Evolutionary conservation across 331 rosid species (phyloP), one percentile per base, ranked within the genome.

Genomic region (Quercus lobata): DNA sequence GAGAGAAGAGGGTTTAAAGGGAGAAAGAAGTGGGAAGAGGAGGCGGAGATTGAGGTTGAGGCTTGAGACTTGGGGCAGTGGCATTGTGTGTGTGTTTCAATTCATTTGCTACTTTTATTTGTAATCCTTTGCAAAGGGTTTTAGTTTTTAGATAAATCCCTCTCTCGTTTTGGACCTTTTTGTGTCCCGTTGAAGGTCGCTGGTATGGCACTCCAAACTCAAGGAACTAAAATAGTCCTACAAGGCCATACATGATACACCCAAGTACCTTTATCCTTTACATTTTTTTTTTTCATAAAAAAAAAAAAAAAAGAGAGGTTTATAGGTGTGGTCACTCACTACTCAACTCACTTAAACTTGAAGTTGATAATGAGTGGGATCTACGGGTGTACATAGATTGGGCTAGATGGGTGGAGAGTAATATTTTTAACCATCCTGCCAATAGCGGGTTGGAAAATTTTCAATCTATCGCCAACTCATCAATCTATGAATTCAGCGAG

Each of bases 1-100:
- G 57, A 30, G 71, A 41, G 69, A 49, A 35, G 83, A 62, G 77
- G 79, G 72, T 76, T 81, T 81, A 32, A 79, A 49, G 32, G 85
- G 81, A 53, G 83, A 78, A 78, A 74, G 55, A 44, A 30, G 61
- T 41, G 88, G 76, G 70, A 70, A 66, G 46, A 80, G 62, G 61
- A 84, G 52, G 57, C 72, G 74, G 66, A 79, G 71, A 80, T 82
- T 76, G 63, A 81, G 79, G 65, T 86, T 89, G 49, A 88, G 79
- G 76, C 8, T 79, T 49, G 89, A 19, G 73, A 81, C 69, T 22
- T 63, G 83, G 24, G 79, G 80, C 76, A 75, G 4, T 49, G 55
- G 55, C 55, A 49, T 49, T 49, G 55, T 49, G 1, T 14, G 41
- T 24, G 76, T 66, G 82, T 49, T 80, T 68, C 72, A 66, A 66